Base-by-base conservation (phyloP, 306 rosid species). In the Cicer cuneatum region DNA sequence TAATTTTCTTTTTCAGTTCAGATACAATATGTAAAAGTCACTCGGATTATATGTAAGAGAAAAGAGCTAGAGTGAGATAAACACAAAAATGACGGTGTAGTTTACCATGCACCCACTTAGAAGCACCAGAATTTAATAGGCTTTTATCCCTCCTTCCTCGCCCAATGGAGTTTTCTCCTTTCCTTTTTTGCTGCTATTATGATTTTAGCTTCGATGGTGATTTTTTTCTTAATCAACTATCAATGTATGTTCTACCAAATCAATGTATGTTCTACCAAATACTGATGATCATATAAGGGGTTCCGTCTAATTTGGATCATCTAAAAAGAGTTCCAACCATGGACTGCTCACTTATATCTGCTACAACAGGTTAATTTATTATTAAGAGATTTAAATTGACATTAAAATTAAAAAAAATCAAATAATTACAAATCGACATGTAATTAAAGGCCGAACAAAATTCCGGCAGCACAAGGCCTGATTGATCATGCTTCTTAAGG, bases 401-500 rank as follows among this genome's bases (percentile, higher is more conserved):
- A 29, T 0, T 29, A 29, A 29, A 29, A 3, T 29, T 3, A 21
- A 29, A 29, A 29, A 29, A 29, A 29, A 29, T 29, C 35, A 29
- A 29, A 29, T 3, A 29, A 29, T 29, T 29, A 29, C 35, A 29
- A 29, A 29, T 29, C 35, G 35, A 29, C 35, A 29, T 29, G 35
- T 29, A 29, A 29, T 29, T 29, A 76, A 66, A 68, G 37, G 3
- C 10, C 56, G 16, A 37, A 54, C 18, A 75, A n/a, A 33, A 57
- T 56, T 67, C 33, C 4, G 33, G 41, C 21, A 37, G 35, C 61
- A 66, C 65, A 61, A 18, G 19, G 43, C 11, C 9, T n/a, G 66
- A n/a, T 74, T 63, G 68, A 43, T 72, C 12, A 15, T 63, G 71
- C 42, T 73, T 48, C 63, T 70, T 38, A 49, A 49, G 62, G 43